These are phyloP conservation scores for Boletus vinaceobasis DNA, from an alignment of 768 basidiomycete genomes.

Conservation along the genomic window DNA sequence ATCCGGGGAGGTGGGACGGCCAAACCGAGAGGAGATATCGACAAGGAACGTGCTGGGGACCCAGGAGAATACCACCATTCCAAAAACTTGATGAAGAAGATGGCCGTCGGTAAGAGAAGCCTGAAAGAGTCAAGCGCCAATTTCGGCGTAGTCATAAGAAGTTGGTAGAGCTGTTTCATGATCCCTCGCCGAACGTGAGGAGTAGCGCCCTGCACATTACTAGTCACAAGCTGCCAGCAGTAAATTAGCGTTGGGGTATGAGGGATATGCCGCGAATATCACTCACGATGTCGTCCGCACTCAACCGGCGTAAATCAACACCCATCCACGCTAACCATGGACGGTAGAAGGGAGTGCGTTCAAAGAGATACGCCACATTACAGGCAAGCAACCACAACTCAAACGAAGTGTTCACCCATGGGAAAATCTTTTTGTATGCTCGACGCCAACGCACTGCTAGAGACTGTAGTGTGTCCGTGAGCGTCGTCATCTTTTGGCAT, in stretches of 20 bases:
- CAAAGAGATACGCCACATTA: conserved; percentile 90
- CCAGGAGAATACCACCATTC: conserved; percentile 99
- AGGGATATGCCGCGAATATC: neutral
- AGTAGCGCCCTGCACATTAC: conserved; percentile 12
- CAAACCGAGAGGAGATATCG: conserved; percentile 59
- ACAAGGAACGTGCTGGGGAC: conserved; percentile 77
- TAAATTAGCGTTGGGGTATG: neutral
- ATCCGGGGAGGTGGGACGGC: conserved; percentile 74
- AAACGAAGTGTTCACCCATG: conserved; percentile 72
- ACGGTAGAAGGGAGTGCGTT: conserved; percentile 78
- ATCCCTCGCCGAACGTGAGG: conserved; percentile 34
- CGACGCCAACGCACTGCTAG: conserved; percentile 52
- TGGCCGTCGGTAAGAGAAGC: conserved; percentile 77
- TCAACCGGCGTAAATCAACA: conserved; percentile 75
- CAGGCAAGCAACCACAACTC: conserved; percentile 81
- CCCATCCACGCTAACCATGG: conserved; percentile 91
- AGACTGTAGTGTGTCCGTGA: conserved; percentile 36
- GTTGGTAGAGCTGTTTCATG: conserved; percentile 41
- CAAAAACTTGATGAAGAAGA: conserved; percentile 94
- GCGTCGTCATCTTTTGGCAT: neutral
- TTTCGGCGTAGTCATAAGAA: conserved; percentile 54
- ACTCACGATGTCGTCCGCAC: conserved; percentile 75
- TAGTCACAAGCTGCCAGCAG: conserved; percentile 14
- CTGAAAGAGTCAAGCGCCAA: conserved; percentile 74
- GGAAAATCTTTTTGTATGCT: conserved; percentile 72